Evolutionary conservation across 768 basidiomycete species (phyloP), one percentile per base, ranked within the genome.

Genomic region (Obba rivulosa): DNA sequence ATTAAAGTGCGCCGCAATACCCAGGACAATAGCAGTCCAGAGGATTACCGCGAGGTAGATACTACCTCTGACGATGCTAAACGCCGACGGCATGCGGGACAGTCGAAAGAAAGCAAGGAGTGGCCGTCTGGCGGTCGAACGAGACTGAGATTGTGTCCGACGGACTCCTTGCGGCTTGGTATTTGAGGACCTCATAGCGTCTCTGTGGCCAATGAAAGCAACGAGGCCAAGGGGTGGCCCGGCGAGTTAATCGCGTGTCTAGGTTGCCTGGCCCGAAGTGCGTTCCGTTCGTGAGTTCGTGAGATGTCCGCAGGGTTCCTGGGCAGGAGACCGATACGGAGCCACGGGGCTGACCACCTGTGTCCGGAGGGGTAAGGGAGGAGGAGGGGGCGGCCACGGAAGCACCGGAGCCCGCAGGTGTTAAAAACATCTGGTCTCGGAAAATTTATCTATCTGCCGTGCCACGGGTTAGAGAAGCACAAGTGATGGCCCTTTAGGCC

Each of bases 11-110:
- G 75, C 84, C 43, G 87, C 85, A 69, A 92, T 83, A 50, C 79
- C 86, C 53, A 92, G 70, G 59, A 85, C 88, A 57, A 92, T 83
- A 52, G 85, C 66, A 18, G 86, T 87, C 76, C 86, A 91, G 50
- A 83, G 64, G 43, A 91, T 65, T 36, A 88, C 78, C 38, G 79
- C 68, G 58, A 71, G 72, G 72, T 87, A 90, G 53, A 87, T 72
- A 59, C 75, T 73, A 45, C 73, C 71, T 59, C 87, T 75, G 62
- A 85, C 69, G 55, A 79, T 79, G 65, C 79, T 85, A 74, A 90
- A 88, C 56, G 78, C 68, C 37, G 82, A 77, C 54, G 84, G 77
- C 85, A 88, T 87, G 56, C 75, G 66, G 59, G 58, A 43, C 41
- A 60, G 43, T 51, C 42, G 50, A 47, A 52, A 34, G 40, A 50